A percentile compares a stretch with the other conserved stretches of the same genome.
phyloP scores from a whole-genome alignment of 1,284 basidiomycete species.

The Pascua sp. region DNA sequence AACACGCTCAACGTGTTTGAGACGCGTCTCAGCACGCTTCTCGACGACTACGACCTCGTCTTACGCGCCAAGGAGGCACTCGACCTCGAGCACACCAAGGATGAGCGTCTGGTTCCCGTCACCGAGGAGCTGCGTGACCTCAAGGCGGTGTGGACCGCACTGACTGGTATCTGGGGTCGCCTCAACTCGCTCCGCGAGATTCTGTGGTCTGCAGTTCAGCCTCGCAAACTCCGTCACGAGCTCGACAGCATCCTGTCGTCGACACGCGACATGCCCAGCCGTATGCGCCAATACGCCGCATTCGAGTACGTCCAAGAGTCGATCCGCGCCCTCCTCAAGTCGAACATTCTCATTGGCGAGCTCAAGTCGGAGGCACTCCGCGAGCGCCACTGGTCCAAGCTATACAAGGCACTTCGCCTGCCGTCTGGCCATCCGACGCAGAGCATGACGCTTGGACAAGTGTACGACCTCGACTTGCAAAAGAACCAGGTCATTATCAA shows the following conservation, averaged over 20 bases:
- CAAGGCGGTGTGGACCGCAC: constrained; percentile 97
- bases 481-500: constrained; percentile 87
- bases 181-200: constrained; percentile 84
- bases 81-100: constrained; percentile 83
- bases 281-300: constrained; percentile 98
- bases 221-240: constrained; percentile 89
- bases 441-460: constrained; percentile 89
- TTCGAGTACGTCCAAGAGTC: constrained; percentile 97
- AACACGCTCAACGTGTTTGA: constrained; percentile 93
- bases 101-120: constrained; percentile 87
- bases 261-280: constrained; percentile 96
- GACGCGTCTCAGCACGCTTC: constrained; percentile 77
- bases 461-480: constrained; percentile 95
- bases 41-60: constrained; percentile 91
- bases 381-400: constrained; percentile 96
- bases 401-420: constrained; percentile 85
- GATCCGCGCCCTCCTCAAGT: constrained; percentile 79
- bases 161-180: constrained; percentile 95
- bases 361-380: constrained; percentile 96
- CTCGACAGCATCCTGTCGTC: constrained; percentile 83
- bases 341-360: constrained; percentile 82
- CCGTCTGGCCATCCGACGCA: constrained; percentile 63
- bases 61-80: constrained; percentile 94
- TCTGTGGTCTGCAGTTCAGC: constrained; percentile 83
- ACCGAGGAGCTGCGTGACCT: constrained; percentile 93